Conservation (phyloP, 306 rosid species). For the Lupinus albus region DNA sequence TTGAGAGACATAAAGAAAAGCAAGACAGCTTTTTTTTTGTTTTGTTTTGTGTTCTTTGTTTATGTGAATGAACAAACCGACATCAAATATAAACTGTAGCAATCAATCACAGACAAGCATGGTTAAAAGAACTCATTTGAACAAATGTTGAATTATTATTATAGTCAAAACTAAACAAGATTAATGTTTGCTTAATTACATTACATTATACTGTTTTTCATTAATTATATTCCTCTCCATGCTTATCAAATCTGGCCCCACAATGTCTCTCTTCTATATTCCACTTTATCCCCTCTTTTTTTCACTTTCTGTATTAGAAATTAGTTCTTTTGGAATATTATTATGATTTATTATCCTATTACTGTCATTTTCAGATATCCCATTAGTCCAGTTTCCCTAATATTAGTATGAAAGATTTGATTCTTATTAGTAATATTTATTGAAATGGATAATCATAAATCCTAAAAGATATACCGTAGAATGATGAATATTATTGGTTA, state of each 20-base stretch:
- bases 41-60: neutral
- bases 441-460: too few relatives aligned
- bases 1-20: conserved; percentile 44
- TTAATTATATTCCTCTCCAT: conserved; percentile 40
- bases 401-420: too few relatives aligned
- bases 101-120: conserved; percentile 54
- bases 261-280: conserved; percentile 17
- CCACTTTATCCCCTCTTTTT: conserved; percentile 24
- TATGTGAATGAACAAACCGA: conserved; percentile 63
- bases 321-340: too few relatives aligned
- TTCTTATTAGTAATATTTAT: too few relatives aligned
- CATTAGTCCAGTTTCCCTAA: too few relatives aligned
- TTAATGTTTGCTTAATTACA: conserved; percentile 38
- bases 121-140: conserved; percentile 47
- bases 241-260: conserved; percentile 40
- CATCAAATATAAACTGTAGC: conserved; percentile 60
- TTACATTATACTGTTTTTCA: conserved; percentile 39
- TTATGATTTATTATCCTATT: too few relatives aligned
- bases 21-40: conserved; percentile 65
- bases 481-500: too few relatives aligned
- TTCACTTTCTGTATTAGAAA: too few relatives aligned
- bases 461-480: too few relatives aligned
- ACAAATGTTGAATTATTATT: conserved; percentile 16
- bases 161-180: conserved; percentile 14
- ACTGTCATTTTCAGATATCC: too few relatives aligned